Conservation (phyloP, 1,139 yeast genomes). For the Candida albicans region DNA sequence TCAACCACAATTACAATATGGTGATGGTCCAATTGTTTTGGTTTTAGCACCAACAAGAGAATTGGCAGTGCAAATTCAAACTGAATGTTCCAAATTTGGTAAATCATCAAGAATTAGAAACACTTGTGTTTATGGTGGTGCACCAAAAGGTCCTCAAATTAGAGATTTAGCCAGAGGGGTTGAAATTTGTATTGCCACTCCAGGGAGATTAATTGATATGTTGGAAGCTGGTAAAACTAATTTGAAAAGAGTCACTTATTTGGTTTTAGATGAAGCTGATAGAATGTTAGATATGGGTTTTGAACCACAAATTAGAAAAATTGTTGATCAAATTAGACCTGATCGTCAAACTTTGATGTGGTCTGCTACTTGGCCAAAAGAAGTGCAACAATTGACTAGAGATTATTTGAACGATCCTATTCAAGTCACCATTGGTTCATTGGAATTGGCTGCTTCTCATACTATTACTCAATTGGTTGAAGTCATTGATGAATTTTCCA, state of each 20-base stretch:
- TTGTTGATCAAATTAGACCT: conserved; percentile 93
- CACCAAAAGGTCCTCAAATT: conserved; percentile 95
- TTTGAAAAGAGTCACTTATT: conserved; percentile 92
- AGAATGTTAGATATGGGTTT: conserved; percentile 98
- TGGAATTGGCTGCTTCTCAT: conserved; percentile 95
- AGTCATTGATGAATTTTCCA: conserved; percentile 87
- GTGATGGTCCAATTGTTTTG: conserved; percentile 96
- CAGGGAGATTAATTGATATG: conserved; percentile 98
- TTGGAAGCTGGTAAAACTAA: conserved; percentile 93
- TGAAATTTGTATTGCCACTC: conserved; percentile 94
- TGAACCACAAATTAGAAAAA: conserved; percentile 94
- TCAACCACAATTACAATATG: conserved; percentile 86
- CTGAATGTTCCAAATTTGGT: conserved; percentile 94
- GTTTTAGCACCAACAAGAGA: conserved; percentile 99
- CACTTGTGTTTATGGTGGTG: conserved; percentile 99
- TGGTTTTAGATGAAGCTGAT: conserved; percentile 96
- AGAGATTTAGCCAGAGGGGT: conserved; percentile 94
- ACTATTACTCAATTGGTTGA: conserved; percentile 93
- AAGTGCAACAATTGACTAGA: conserved; percentile 86
- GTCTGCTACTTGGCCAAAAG: conserved; percentile 99
- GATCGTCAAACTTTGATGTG: conserved; percentile 98
- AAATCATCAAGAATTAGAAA: conserved; percentile 88
- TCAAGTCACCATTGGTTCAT: conserved; percentile 94
- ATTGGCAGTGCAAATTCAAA: conserved; percentile 95
- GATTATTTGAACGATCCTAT: conserved; percentile 92